Base-by-base conservation (phyloP, 2,329 filamentous ascomycete species). In the Paradendryphiella salina region DNA sequence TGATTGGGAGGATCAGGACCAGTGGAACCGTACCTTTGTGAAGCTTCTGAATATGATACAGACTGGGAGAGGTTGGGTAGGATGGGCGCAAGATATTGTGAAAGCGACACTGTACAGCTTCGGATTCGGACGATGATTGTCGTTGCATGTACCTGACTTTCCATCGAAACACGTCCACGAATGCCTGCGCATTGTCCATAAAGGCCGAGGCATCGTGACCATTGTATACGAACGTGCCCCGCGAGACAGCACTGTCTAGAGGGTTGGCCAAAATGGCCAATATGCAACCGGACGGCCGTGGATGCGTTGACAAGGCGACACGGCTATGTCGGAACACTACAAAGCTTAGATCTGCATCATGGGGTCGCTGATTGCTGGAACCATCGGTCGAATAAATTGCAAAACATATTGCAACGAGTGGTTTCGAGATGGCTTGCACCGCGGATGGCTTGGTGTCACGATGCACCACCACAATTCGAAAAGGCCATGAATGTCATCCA, bases 1-100 rank as follows among this genome's bases (percentile, higher is more conserved):
- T 56, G 83, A 86, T 60, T 83, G 79, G 59, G 75, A 79, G 50
- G 76, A 81, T 52, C 75, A 77, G 13, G 85, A 87, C 61, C 67
- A 75, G 2, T 87, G 86, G 61, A 75, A 77, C 18, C 73, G 76
- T 50, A 77, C 81, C 32, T 77, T 84, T 46, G 67, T 87, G 1
- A 70, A 72, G 33, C 56, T 85, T 51, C 38, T 87, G 57, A 84
- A 86, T 62, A 63, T 75, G 23, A 61, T 81, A 29, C 76, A 79
- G 54, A 63, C 60, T 26, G 63, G 77, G 9, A 76, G 77, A 57
- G 83, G 83, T 0, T 87, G 82, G 83, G 53, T 70, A 28, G 83
- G 80, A 2, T 79, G 79, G 70, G 62, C 66, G 2, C 53, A 54
- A 46, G 78, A 80, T 48, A 54, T 79, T 5, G 49, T 70, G 43